A percentile compares a stretch with the other conserved stretches of the same genome.
These are phyloP conservation scores for Beta vulgaris DNA, from an alignment of 148 eudicot species.

Conservation along the genomic window DNA sequence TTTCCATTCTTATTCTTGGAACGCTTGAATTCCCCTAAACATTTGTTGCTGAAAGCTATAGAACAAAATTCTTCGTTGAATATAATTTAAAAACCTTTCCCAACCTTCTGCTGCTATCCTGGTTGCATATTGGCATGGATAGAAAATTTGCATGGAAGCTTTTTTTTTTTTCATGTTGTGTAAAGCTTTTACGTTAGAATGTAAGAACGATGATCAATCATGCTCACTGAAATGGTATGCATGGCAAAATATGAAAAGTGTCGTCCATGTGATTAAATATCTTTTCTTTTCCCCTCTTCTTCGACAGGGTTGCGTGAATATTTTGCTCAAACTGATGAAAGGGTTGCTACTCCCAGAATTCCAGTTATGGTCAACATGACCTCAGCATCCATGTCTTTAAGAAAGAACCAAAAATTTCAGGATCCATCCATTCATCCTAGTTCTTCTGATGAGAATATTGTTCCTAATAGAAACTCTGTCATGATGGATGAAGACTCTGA, in stretches of 20 bases:
- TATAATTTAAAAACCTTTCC: background rate
- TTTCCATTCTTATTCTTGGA: background rate
- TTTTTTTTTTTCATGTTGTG: no score
- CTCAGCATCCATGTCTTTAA: slow-evolving; percentile 64
- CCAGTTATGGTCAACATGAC: slow-evolving; percentile 98
- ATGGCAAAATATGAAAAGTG: no score
- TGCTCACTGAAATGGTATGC: background rate
- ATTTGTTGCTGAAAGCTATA: background rate
- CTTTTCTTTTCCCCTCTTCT: slow-evolving; percentile 9
- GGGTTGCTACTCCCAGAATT: slow-evolving; percentile 79
- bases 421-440: slow-evolving; percentile 44
- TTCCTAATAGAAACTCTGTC: slow-evolving; percentile 62
- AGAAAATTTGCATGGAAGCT: background rate
- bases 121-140: background rate
- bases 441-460: slow-evolving; percentile 58
- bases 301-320: slow-evolving; percentile 84
- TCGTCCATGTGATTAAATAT: background rate
- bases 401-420: slow-evolving; percentile 55
- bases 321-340: slow-evolving; percentile 89
- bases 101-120: background rate
- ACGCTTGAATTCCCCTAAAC: background rate
- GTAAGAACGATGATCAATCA: background rate
- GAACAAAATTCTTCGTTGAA: background rate
- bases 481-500: slow-evolving; percentile 93
- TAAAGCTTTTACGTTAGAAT: background rate